These are phyloP conservation scores for Akanthomyces uredinophilus DNA, from an alignment of 2,329 filamentous ascomycete species.

Conservation along the genomic window DNA sequence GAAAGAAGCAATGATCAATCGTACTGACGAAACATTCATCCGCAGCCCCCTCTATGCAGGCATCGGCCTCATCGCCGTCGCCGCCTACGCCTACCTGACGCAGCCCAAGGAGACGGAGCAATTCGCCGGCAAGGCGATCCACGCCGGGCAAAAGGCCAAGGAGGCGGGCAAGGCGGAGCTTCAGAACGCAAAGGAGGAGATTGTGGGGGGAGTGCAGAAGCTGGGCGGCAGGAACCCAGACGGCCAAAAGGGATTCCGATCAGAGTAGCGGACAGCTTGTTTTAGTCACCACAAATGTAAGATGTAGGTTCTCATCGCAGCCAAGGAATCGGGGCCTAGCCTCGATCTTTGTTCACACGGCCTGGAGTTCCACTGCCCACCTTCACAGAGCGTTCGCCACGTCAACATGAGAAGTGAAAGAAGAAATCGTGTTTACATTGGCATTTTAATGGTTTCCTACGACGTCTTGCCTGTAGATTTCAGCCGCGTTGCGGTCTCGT, in stretches of 20 bases:
- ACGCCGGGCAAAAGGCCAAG: background rate
- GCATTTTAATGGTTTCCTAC: too few species aligned
- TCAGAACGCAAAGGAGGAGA: constrained; percentile 5
- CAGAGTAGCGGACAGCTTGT: background rate
- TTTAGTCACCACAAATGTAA: too few species aligned
- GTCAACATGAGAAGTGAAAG: too few species aligned
- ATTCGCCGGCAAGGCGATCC: background rate
- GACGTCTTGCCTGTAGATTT: too few species aligned
- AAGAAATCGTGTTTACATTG: too few species aligned
- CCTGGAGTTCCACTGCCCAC: too few species aligned
- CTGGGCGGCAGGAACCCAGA: constrained; percentile 5
- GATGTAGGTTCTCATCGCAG: too few species aligned
- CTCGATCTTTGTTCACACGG: too few species aligned
- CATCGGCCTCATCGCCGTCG: constrained; percentile 23
- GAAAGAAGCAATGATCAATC: background rate
- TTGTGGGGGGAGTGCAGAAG: background rate
- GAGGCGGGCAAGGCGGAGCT: background rate
- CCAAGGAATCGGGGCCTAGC: too few species aligned
- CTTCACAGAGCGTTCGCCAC: too few species aligned
- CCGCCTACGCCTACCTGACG: constrained; percentile 26
- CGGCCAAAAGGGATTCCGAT: constrained; percentile 8
- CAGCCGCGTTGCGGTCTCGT: too few species aligned
- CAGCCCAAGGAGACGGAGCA: constrained; percentile 6
- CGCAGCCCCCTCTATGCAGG: constrained; percentile 28
- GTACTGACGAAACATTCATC: background rate